Evolutionary conservation across 2,329 filamentous ascomycete species (phyloP).

Genomic region (Aspergillus brasiliensis): DNA sequence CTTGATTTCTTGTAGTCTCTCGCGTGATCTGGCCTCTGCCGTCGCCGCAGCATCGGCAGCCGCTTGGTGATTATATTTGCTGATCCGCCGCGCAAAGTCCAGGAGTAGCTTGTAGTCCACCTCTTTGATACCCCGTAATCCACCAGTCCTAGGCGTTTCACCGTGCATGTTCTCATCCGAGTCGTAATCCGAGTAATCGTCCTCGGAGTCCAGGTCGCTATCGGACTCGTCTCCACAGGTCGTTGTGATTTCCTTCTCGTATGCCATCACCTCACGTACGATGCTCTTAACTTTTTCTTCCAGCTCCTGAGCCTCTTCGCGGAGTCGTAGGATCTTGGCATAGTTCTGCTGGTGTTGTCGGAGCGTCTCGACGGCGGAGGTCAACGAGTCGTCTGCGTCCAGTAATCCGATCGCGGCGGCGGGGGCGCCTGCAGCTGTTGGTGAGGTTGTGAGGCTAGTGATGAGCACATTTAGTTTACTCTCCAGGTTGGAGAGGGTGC

Average conservation of each 20-base stretch:
- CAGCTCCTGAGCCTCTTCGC: constrained; percentile 42
- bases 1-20: constrained; percentile 22
- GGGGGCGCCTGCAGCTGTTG: constrained; percentile 47
- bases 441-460: constrained; percentile 45
- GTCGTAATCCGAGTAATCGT: constrained; percentile 28
- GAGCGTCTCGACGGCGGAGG: constrained; percentile 45
- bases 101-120: constrained; percentile 49
- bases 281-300: constrained; percentile 46
- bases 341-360: constrained; percentile 50
- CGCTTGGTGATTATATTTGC: constrained; percentile 50
- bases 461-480: constrained; percentile 46
- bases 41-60: constrained; percentile 45
- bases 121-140: constrained; percentile 31
- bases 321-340: constrained; percentile 43
- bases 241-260: constrained; percentile 44
- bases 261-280: constrained; percentile 41
- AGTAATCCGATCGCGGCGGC: constrained; percentile 44
- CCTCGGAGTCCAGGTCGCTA: constrained; percentile 31
- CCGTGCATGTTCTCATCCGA: constrained; percentile 12
- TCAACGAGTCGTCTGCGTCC: constrained; percentile 45
- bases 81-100: constrained; percentile 50
- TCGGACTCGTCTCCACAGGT: constrained; percentile 38
- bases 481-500: constrained; percentile 45
- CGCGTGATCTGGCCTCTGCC: constrained; percentile 19
- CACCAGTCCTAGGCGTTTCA: constrained; percentile 11